These are phyloP conservation scores for Fusarium praegraminearum DNA, from an alignment of 2,329 filamentous ascomycete species.

Conservation along the genomic window DNA sequence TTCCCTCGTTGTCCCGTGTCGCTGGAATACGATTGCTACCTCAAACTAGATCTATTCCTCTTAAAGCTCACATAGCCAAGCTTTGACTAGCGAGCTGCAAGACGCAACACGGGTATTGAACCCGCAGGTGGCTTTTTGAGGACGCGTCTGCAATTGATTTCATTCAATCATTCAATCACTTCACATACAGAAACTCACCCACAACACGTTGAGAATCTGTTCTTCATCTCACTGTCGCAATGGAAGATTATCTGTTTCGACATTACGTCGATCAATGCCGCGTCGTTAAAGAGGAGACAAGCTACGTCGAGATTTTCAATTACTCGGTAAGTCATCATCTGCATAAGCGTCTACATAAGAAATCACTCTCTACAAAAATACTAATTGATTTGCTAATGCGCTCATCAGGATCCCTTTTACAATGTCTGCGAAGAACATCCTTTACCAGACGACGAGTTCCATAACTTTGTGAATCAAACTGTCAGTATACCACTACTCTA, in stretches of 20 bases:
- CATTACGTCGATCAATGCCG: conserved; percentile 61
- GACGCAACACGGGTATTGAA: conserved; percentile 11
- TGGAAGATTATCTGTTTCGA: conserved; percentile 71
- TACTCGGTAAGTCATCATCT: conserved; percentile 62
- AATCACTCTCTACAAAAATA: neutral
- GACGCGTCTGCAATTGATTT: conserved; percentile 18
- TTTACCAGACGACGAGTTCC: conserved; percentile 66
- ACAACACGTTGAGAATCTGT: neutral
- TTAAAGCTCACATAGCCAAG: conserved; percentile 26
- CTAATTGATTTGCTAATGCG: conserved; percentile 4
- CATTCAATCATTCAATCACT: neutral
- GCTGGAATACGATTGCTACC: neutral
- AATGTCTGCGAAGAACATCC: conserved; percentile 65
- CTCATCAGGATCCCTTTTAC: conserved; percentile 61
- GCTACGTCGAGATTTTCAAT: conserved; percentile 70
- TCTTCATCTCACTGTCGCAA: conserved; percentile 43
- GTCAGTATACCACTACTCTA: conserved; percentile 49
- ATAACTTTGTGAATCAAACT: conserved; percentile 65
- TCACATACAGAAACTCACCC: conserved; percentile 1
- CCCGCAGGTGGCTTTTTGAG: conserved; percentile 30
- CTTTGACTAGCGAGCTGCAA: conserved; percentile 32
- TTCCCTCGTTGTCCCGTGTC: neutral
- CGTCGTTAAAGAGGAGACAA: conserved; percentile 64
- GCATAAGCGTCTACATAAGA: neutral
- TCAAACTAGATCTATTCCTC: neutral